Evolutionary conservation across 148 eudicot species (phyloP), one percentile per base, ranked within the genome.

Genomic region (Rhododendron simsii): DNA sequence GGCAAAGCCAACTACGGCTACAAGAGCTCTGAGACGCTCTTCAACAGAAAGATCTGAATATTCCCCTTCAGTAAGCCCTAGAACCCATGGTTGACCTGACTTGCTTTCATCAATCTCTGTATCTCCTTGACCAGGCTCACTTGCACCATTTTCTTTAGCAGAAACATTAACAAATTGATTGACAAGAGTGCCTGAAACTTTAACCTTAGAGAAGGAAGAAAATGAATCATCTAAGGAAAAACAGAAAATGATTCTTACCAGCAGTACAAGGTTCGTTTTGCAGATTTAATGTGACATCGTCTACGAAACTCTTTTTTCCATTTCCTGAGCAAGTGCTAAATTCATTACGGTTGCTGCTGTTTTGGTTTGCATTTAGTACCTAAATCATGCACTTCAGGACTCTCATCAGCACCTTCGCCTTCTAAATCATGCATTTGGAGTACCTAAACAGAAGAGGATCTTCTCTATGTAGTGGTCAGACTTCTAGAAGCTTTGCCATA

Each of bases 61-160:
- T 84, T 92, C 94, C 74, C 93, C 94, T 85, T 91, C 94, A 39
- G 93, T 85, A 83, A 91, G 94, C 80, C 93, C 94, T 88, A 89
- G 94, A 78, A 92, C 91, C 94, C 94, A 92, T 35, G 91, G 57
- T 82, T 92, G 89, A 78, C 94, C 94, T 5, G 89, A 87, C 82
- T 76, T 86, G 84, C 92, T 90, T 82, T 91, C 93, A 86, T 92
- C 94, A 83, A 92, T 90, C 84, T 90, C 94, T 45, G 89, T 81
- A 83, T 86, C 90, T 77, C 83, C 91, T 87, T 91, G 91, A 78
- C 80, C 78, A 81, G 84, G 85, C 47, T 69, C 81, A 77, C 61
- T 73, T 50, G 73, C 78, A 77, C 26, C 85, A 85, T 39, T 26
- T n/a, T 69, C 89, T 85, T 85, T 73, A 48, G 63, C 85, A 80